Percentiles rank a stretch among this genome's conserved stretches.
Evolutionary conservation across 148 eudicot genomes (phyloP).

Genomic region (Bassia scoparia): DNA sequence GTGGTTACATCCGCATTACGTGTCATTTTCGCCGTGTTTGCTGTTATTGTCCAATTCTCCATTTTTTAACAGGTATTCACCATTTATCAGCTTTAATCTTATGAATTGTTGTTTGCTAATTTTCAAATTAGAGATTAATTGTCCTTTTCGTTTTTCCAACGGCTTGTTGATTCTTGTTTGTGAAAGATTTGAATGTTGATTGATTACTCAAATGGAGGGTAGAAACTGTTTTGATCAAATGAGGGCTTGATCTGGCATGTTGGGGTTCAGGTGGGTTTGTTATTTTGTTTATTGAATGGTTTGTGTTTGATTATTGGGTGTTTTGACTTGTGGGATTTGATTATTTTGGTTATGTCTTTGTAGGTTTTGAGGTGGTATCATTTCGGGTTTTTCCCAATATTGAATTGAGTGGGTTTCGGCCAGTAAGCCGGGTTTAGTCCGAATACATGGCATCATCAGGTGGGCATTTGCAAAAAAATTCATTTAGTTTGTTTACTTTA

Average conservation of each 20-base stretch:
- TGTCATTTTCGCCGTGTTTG: no score
- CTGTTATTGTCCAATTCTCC: no score
- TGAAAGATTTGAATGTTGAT: no score
- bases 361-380: not conserved
- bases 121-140: no score
- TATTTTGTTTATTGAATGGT: not conserved
- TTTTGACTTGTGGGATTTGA: not conserved
- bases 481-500: not conserved
- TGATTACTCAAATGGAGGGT: not conserved
- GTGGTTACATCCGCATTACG: no score
- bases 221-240: not conserved
- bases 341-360: not conserved
- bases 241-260: conserved; percentile 14
- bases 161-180: no score
- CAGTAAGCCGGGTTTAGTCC: conserved; percentile 6
- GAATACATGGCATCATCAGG: conserved; percentile 21
- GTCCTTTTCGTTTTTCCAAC: no score
- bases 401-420: not conserved
- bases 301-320: not conserved
- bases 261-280: not conserved
- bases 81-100: no score
- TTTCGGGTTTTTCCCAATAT: not conserved
- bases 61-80: no score
- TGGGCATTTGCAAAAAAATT: not conserved
- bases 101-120: no score